Evolutionary conservation across 2,329 filamentous ascomycete species (phyloP).

Genomic region (Aspergillus eucalypticola): DNA sequence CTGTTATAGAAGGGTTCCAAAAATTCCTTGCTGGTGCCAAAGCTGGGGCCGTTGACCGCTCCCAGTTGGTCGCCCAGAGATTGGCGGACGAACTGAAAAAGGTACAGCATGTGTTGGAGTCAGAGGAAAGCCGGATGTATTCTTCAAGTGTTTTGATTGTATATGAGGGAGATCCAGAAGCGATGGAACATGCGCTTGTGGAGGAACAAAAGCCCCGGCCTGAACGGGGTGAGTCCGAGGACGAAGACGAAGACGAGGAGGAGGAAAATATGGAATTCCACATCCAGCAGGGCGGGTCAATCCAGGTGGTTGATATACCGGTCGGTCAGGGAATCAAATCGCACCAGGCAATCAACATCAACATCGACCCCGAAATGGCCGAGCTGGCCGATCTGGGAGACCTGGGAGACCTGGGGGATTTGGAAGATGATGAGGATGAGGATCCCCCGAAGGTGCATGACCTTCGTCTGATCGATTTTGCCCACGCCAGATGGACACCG

Average conservation of each 20-base stretch:
- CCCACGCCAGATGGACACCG: slow-evolving; percentile 81
- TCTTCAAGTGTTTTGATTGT: slow-evolving; percentile 65
- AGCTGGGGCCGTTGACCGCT: slow-evolving; percentile 43
- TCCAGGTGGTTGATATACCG: slow-evolving; percentile 35
- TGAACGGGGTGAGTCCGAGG: slow-evolving; percentile 34
- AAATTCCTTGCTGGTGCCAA: slow-evolving; percentile 55
- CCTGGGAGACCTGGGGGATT: slow-evolving; percentile 46
- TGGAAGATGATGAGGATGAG: slow-evolving; percentile 57
- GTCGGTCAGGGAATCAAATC: slow-evolving; percentile 30
- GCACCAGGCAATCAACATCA: slow-evolving; percentile 38
- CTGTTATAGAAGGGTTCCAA: slow-evolving; percentile 59
- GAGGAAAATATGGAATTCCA: slow-evolving; percentile 31
- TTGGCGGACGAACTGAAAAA: slow-evolving; percentile 44
- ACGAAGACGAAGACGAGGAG: slow-evolving; percentile 31
- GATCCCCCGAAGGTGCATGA: slow-evolving; percentile 67
- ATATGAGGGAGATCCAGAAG: slow-evolving; percentile 64
- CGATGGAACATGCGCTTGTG: slow-evolving; percentile 53
- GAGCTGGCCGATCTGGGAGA: slow-evolving; percentile 47
- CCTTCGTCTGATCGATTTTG: slow-evolving; percentile 94
- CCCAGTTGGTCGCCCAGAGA: slow-evolving; percentile 45
- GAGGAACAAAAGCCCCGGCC: slow-evolving; percentile 42
- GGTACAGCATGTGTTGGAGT: slow-evolving; percentile 52
- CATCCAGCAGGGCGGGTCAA: slow-evolving; percentile 29
- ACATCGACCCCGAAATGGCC: slow-evolving; percentile 37
- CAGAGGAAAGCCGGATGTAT: slow-evolving; percentile 67